Evolutionary conservation across 768 basidiomycete species (phyloP).

Genomic region (Cystofilobasidium ferigula): DNA sequence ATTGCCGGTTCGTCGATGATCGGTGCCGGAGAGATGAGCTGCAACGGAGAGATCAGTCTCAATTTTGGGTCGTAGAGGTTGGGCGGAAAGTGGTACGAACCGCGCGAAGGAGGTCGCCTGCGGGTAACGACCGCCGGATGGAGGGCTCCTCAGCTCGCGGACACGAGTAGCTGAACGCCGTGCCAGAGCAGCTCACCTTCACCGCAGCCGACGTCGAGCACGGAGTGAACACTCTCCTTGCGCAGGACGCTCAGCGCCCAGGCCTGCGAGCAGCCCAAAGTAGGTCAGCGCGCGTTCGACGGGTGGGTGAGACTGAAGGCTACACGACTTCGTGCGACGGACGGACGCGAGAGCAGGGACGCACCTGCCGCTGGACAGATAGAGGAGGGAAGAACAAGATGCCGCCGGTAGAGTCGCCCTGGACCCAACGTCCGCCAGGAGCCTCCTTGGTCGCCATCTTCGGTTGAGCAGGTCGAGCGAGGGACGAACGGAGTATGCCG

Average conservation of each 20-base stretch:
- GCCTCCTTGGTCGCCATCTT: background rate
- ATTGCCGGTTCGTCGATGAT: slow-evolving; percentile 33
- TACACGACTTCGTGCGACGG: background rate
- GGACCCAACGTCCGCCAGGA: slow-evolving; percentile 6
- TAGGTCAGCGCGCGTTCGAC: background rate
- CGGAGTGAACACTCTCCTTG: slow-evolving; percentile 32
- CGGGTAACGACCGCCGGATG: background rate
- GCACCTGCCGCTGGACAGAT: slow-evolving; percentile 14
- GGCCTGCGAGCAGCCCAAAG: slow-evolving; percentile 15
- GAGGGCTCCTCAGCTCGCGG: background rate
- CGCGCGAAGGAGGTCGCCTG: background rate
- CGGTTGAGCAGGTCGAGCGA: no score
- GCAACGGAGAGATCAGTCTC: slow-evolving; percentile 19
- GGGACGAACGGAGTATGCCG: no score
- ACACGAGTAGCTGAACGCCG: background rate
- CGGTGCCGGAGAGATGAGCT: slow-evolving; percentile 34
- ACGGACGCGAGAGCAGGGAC: background rate
- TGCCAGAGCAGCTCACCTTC: slow-evolving; percentile 28
- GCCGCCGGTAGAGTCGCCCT: background rate
- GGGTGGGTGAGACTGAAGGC: background rate
- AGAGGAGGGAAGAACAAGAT: slow-evolving; percentile 19
- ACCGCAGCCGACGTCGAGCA: slow-evolving; percentile 39
- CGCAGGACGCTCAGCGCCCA: slow-evolving; percentile 37
- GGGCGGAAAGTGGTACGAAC: background rate
- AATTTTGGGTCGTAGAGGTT: background rate